Evolutionary conservation across 768 basidiomycete species (phyloP).

Genomic region (Termitomyces sp.): DNA sequence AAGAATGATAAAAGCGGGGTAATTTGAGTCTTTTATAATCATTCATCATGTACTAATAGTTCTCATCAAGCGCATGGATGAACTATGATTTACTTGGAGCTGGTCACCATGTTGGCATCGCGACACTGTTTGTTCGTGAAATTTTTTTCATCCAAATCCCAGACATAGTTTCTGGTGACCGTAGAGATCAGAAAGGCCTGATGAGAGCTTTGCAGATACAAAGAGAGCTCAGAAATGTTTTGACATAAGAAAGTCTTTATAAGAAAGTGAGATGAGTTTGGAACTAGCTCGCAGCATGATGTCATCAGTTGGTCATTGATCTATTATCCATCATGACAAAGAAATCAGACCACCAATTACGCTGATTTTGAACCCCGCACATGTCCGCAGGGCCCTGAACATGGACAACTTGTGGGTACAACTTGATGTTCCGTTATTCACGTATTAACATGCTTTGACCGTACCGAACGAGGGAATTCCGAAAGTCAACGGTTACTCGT

Average conservation of each 20-base stretch:
- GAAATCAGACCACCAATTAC: too few relatives aligned
- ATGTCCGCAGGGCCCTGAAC: too few relatives aligned
- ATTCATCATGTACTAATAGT: neutral
- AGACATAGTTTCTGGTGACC: neutral
- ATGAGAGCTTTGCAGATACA: neutral
- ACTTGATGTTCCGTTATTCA: too few relatives aligned
- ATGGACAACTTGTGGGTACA: too few relatives aligned
- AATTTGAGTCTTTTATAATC: neutral
- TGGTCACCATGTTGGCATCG: neutral
- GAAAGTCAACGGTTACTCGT: too few relatives aligned
- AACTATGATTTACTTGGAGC: neutral
- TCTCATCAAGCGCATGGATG: neutral
- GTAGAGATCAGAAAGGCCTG: neutral
- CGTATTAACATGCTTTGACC: too few relatives aligned
- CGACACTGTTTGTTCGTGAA: neutral
- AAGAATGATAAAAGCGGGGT: constrained; percentile 1
- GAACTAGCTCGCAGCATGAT: neutral
- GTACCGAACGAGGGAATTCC: too few relatives aligned
- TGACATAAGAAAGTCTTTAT: too few relatives aligned
- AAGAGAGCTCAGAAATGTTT: neutral
- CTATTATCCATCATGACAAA: too few relatives aligned
- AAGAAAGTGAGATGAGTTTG: neutral
- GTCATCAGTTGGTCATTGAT: neutral
- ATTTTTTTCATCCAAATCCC: neutral
- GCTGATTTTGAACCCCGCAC: too few relatives aligned